A percentile compares a stretch with the other conserved stretches of the same genome.
Conservation (phyloP, 176 grass and related monocot genomes). For the Avena atlantica region DNA sequence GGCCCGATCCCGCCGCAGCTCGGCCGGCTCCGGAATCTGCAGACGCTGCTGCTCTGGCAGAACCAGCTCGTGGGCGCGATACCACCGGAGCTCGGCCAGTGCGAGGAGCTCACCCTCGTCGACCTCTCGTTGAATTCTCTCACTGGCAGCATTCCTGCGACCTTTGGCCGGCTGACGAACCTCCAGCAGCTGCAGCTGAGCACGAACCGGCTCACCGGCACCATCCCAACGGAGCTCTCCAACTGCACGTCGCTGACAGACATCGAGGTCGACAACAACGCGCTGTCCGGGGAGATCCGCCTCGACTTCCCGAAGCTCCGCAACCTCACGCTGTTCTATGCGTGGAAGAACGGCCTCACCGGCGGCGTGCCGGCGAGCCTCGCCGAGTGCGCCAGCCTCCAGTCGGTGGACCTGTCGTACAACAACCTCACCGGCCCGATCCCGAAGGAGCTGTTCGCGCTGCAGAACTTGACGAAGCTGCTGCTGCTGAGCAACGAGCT, state of each 20-base stretch:
- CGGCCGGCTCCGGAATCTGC: conserved; percentile 67
- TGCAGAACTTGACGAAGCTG: conserved; percentile 91
- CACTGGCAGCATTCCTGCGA: conserved; percentile 70
- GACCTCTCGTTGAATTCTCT: conserved; percentile 90
- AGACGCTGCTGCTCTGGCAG: conserved; percentile 93
- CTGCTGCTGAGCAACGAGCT: conserved; percentile 85
- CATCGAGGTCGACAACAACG: conserved; percentile 92
- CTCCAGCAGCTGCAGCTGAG: conserved; percentile 94
- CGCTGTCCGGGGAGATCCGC: conserved; percentile 76
- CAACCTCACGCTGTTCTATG: conserved; percentile 95
- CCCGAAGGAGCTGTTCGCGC: conserved; percentile 65
- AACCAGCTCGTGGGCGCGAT: conserved; percentile 80
- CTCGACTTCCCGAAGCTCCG: conserved; percentile 66
- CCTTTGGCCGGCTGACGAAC: conserved; percentile 54
- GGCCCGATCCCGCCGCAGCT: conserved; percentile 67
- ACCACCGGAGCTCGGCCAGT: conserved; percentile 74
- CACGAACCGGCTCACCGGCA: conserved; percentile 81
- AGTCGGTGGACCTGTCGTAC: conserved; percentile 89
- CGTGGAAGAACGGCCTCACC: conserved; percentile 91
- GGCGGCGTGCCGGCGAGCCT: conserved; percentile 74
- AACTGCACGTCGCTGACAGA: conserved; percentile 82
- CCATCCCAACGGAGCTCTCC: conserved; percentile 76
- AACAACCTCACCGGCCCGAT: conserved; percentile 83
- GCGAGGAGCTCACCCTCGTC: conserved; percentile 64
- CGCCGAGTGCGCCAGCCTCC: conserved; percentile 62